Conservation (phyloP, 179 eudicot species). For the Silene coronaria region DNA sequence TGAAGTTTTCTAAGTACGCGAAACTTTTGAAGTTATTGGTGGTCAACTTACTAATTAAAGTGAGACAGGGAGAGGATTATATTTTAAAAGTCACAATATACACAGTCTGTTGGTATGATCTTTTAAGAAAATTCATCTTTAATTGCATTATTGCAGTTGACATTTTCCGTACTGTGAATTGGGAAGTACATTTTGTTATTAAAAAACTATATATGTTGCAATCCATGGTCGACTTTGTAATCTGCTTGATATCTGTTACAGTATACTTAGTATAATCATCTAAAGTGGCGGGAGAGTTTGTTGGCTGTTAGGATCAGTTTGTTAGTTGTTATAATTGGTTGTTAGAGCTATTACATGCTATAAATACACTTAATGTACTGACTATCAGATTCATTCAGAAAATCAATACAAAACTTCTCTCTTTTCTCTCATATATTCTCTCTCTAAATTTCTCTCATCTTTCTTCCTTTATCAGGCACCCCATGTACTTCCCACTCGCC, state of each 20-base stretch:
- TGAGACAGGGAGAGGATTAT: conserved; percentile 3
- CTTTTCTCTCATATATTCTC: no score
- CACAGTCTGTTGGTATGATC: not conserved
- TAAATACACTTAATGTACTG: no score
- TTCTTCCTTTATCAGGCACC: no score
- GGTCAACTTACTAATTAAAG: not conserved
- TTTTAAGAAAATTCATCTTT: not conserved
- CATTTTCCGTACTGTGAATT: conserved; percentile 11
- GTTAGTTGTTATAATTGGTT: no score
- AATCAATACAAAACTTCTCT: no score
- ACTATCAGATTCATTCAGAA: no score
- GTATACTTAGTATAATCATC: no score
- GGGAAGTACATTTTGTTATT: conserved; percentile 1
- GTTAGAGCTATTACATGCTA: no score
- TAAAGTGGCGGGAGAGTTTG: no score
- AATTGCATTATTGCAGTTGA: conserved; percentile 20
- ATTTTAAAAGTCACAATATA: not conserved
- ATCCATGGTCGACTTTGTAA: conserved; percentile 10
- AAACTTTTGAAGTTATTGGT: not conserved
- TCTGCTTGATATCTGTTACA: conserved; percentile 17
- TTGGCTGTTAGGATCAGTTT: no score
- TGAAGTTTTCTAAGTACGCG: not conserved
- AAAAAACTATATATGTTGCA: conserved; percentile 4
- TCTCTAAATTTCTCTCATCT: no score
- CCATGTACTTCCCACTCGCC: no score